These are phyloP conservation scores for Aureobasidium mangrovei DNA, from an alignment of 2,329 filamentous ascomycete species.

Conservation along the genomic window DNA sequence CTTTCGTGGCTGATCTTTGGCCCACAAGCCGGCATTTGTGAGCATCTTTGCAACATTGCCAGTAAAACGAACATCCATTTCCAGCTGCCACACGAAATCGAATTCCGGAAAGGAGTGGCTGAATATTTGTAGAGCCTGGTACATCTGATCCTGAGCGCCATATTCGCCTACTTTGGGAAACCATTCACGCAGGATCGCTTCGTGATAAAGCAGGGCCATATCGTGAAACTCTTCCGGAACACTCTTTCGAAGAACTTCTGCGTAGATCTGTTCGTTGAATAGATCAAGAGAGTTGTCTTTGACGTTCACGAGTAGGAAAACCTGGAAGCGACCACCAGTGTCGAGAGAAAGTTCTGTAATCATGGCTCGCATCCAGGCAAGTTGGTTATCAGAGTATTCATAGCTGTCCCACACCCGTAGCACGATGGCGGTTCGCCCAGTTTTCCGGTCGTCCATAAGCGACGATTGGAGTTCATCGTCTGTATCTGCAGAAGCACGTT, in stretches of 20 bases:
- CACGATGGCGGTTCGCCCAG: not conserved
- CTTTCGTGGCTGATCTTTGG: not conserved
- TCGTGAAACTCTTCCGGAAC: not conserved
- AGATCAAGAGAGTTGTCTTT: not conserved
- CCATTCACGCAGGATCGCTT: not conserved
- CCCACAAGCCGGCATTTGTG: not conserved
- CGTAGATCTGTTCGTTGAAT: not conserved
- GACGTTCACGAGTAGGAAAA: not conserved
- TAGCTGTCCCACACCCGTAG: not conserved
- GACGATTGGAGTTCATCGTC: not conserved
- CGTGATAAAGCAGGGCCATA: not conserved
- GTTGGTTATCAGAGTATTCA: not conserved
- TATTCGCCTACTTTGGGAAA: not conserved
- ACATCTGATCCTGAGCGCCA: not conserved
- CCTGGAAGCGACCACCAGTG: not conserved
- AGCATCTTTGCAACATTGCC: not conserved
- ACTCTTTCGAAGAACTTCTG: not conserved
- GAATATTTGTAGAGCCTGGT: not conserved
- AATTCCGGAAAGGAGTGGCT: not conserved
- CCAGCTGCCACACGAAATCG: not conserved
- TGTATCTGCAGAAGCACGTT: not conserved
- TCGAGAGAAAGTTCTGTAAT: conserved; percentile 1
- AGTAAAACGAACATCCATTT: not conserved
- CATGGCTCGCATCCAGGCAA: conserved; percentile 2
- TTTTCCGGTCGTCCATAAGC: not conserved